phyloP scores from a whole-genome alignment of 139 green algal genomes.

The Pedinophyceae sp. region DNA sequence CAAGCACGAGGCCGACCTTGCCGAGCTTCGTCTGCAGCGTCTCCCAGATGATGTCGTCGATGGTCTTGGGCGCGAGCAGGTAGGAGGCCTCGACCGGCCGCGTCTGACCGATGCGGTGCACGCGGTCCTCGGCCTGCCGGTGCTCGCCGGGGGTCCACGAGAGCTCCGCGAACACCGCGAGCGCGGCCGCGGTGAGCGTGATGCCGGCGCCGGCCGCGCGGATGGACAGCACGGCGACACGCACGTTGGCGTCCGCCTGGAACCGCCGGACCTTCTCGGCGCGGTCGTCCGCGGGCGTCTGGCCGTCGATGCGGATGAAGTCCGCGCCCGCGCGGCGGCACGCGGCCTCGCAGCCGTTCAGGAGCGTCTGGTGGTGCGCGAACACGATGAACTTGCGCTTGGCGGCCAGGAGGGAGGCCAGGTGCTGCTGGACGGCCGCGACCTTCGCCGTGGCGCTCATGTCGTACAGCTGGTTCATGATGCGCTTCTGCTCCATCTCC shows the following conservation, averaged over 20 bases:
- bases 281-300: slow-evolving; percentile 22
- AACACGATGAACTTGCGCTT: slow-evolving; percentile 77
- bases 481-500: neutral
- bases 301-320: slow-evolving; percentile 75
- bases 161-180: slow-evolving; percentile 51
- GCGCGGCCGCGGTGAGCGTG: slow-evolving; percentile 44
- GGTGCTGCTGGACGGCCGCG: neutral
- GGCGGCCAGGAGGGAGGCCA: neutral
- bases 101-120: slow-evolving; percentile 46
- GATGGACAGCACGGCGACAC: slow-evolving; percentile 51
- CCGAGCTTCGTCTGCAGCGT: no score
- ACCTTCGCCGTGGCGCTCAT: no score
- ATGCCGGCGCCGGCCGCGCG: slow-evolving; percentile 60
- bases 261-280: slow-evolving; percentile 31
- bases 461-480: neutral
- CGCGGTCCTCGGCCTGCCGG: slow-evolving; percentile 39
- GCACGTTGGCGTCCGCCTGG: slow-evolving; percentile 27
- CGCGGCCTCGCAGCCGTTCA: neutral
- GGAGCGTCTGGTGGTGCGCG: slow-evolving; percentile 53
- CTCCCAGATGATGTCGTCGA: slow-evolving; percentile 79
- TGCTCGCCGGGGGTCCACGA: slow-evolving; percentile 38
- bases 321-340: slow-evolving; percentile 7
- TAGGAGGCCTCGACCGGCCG: slow-evolving; percentile 24
- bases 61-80: slow-evolving; percentile 30
- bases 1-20: no score